Conservation (phyloP, 768 basidiomycete species). For the Cystobasidium ongulense region DNA sequence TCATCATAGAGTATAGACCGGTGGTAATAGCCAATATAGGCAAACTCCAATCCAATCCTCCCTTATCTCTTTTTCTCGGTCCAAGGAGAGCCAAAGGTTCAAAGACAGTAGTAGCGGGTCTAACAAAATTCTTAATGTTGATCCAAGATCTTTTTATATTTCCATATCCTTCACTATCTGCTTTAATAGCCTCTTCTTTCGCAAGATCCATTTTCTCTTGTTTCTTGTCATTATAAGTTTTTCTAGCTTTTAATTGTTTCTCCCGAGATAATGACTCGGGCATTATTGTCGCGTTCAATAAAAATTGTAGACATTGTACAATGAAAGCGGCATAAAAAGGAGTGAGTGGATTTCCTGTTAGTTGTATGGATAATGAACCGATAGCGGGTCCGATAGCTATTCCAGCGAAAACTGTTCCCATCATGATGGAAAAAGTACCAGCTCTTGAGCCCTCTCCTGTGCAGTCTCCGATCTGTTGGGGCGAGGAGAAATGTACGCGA, state of each 20-base stretch:
- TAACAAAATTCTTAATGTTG: neutral
- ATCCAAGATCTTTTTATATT: neutral
- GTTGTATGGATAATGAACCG: conserved; percentile 40
- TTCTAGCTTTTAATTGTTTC: conserved; percentile 38
- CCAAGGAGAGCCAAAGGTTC: conserved; percentile 21
- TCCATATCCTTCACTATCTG: conserved; percentile 37
- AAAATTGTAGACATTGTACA: conserved; percentile 40
- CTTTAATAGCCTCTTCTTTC: conserved; percentile 1
- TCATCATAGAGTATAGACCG: conserved; percentile 20
- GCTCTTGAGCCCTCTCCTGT: conserved; percentile 44
- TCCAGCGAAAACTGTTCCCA: conserved; percentile 46
- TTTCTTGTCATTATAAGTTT: conserved; percentile 19
- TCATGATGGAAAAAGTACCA: conserved; percentile 40
- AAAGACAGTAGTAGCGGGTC: neutral
- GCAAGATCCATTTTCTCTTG: conserved; percentile 37
- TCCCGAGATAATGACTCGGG: conserved; percentile 47
- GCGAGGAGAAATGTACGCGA: conserved; percentile 43
- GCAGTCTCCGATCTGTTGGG: conserved; percentile 45
- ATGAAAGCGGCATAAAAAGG: conserved; percentile 47
- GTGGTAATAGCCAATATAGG: conserved; percentile 15
- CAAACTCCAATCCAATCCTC: conserved; percentile 23
- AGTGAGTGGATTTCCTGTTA: conserved; percentile 33
- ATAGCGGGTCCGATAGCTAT: conserved; percentile 40
- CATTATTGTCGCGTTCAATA: conserved; percentile 42
- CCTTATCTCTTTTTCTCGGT: neutral